Base-by-base conservation (phyloP, 169 alveolate genomes). In the Eimeria sp. region DNA sequence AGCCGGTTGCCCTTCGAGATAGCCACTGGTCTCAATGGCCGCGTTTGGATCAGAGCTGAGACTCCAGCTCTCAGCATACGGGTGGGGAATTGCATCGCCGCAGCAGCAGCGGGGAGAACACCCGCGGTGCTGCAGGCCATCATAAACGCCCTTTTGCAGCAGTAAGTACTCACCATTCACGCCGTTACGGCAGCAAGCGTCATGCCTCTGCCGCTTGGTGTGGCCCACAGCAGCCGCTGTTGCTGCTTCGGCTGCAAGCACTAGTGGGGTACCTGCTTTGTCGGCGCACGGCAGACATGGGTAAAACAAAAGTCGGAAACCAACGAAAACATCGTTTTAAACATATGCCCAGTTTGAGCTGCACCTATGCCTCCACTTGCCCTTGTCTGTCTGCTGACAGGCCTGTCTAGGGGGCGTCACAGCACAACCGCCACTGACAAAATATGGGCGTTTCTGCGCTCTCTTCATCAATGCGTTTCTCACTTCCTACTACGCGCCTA, bases 121-220 rank as follows among this genome's bases (percentile, higher is more conserved):
- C 91, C 90, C 2, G 91, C 88, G 63, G 84, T 92, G 57, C 49
- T 92, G 83, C 95, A 92, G 73, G 95, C 95, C 30, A 92, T 92
- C 18, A 72, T 92, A 30, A 76, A 92, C 72, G 89, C 95, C 27
- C 51, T 92, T n/a, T 27, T 92, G 7, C 93, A 86, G 82, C 93
- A 58, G 63, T 63, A 27, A 63, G 22, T 5, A 47, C 10, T 40
- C 78, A 70, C 78, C 3, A 70, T 70, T 30, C 78, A 70, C 45
- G 80, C 80, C 0, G 51, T 49, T 20, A n/a, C 49, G 34, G 80
- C 51, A 65, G 75, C 75, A 65, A 40, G 25, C 22, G 75, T n/a
- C 63, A 9, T 9, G 1, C 4, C n/a, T 70, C 49, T n/a, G 9
- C 80, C 13, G 22, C 40, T 34, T 0, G 40, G 40, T 34, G 40